These are phyloP conservation scores for Zygosaccharomyces pseudorouxii DNA, from an alignment of 805 yeast species.

Conservation along the genomic window DNA sequence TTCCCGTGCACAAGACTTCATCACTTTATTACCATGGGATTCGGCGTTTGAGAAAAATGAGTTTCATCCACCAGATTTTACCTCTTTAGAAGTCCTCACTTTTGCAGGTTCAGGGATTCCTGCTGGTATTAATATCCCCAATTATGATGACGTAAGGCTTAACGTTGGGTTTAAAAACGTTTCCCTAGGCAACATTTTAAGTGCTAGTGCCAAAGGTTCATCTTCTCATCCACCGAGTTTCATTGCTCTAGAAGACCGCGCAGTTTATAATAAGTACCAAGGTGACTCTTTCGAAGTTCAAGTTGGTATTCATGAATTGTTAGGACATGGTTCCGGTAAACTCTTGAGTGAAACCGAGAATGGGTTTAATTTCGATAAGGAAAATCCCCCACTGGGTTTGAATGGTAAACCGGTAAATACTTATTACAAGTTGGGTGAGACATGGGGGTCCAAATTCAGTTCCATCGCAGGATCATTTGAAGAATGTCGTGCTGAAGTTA, in stretches of 20 bases:
- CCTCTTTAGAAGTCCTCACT: conserved; percentile 82
- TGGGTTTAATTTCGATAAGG: conserved; percentile 69
- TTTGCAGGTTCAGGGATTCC: conserved; percentile 90
- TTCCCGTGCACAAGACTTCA: conserved; percentile 57
- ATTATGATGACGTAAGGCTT: conserved; percentile 83
- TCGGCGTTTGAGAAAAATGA: conserved; percentile 69
- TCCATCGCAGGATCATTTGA: conserved; percentile 81
- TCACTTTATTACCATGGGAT: conserved; percentile 73
- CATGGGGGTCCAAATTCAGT: conserved; percentile 88
- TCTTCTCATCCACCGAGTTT: conserved; percentile 63
- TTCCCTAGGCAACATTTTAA: conserved; percentile 78
- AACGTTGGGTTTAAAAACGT: conserved; percentile 86
- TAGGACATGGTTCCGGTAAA: conserved; percentile 92
- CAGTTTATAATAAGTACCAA: conserved; percentile 61
- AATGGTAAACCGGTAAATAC: conserved; percentile 60
- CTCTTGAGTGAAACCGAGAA: conserved; percentile 56
- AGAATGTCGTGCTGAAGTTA: conserved; percentile 90
- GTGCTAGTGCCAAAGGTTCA: conserved; percentile 55
- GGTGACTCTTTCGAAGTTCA: conserved; percentile 87
- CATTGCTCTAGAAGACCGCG: conserved; percentile 48
- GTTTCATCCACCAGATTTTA: conserved; percentile 91
- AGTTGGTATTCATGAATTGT: conserved; percentile 86
- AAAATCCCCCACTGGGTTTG: conserved; percentile 56
- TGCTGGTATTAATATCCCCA: conserved; percentile 90
- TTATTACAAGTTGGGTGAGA: conserved; percentile 73